These are phyloP conservation scores for Mucor irregularis DNA, from an alignment of 371 early-diverging fungal genomes.

Conservation along the genomic window DNA sequence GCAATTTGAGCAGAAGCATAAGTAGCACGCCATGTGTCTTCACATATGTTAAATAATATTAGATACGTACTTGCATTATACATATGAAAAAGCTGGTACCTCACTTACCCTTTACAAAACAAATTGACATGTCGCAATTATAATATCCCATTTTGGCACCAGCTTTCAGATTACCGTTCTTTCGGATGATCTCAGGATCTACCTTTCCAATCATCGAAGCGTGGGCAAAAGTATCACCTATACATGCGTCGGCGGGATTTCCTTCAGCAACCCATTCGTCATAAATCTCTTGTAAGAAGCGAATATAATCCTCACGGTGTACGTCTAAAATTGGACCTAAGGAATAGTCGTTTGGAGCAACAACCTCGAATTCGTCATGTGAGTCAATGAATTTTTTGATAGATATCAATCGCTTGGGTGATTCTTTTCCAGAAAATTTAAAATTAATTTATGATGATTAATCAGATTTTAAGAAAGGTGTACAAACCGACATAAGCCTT, in stretches of 20 bases:
- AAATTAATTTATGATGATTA: too few species aligned
- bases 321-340: conserved; percentile 57
- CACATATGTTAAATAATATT: background rate
- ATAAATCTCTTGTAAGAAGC: conserved; percentile 59
- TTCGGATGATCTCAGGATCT: conserved; percentile 29
- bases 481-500: conserved; percentile 38
- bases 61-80: background rate
- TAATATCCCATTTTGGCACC: conserved; percentile 42
- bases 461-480: too few species aligned
- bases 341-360: conserved; percentile 52
- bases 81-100: background rate
- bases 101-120: conserved; percentile 53
- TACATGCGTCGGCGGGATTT: conserved; percentile 57
- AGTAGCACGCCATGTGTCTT: conserved; percentile 67
- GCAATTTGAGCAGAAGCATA: conserved; percentile 69
- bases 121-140: conserved; percentile 60
- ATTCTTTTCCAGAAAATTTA: conserved; percentile 28
- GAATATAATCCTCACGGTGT: conserved; percentile 59
- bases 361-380: conserved; percentile 30
- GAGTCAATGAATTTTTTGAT: conserved; percentile 32
- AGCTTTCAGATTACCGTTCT: conserved; percentile 20
- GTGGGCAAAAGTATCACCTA: conserved; percentile 60
- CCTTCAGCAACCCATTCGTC: conserved; percentile 60
- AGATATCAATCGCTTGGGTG: conserved; percentile 37
- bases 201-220: conserved; percentile 29